Base-by-base conservation (phyloP, 371 early-diverging fungal genomes). In the Apophysomyces elegans region DNA sequence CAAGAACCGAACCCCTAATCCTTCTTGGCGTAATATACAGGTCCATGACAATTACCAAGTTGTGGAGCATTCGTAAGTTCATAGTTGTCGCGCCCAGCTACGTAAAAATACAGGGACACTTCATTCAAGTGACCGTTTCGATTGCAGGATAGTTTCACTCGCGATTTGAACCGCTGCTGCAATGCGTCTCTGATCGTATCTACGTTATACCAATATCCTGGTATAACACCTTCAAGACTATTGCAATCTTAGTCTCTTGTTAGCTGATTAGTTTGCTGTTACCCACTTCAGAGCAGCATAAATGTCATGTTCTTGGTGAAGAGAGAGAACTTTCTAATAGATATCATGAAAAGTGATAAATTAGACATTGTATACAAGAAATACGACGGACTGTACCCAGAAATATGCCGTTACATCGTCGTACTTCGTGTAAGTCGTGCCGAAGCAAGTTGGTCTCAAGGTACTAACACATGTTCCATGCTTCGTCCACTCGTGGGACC, bases 401-500 rank as follows among this genome's bases (percentile, higher is more conserved):
- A 85, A 85, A 58, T 85, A 85, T 32, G 77, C 82, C 14, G 72
- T 41, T 9, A 81, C 71, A 54, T 85, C 83, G 63, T 85, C 70
- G 57, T 80, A 76, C 21, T 50, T 50, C 1, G 21, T 26, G 60
- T 76, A 74, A 9, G 64, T 36, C 7, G 64, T 37, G 8, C 78
- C 82, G 44, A 80, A 79, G 54, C 85, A 85, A 16, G 66, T 62
- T 32, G 83, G 83, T 61, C 75, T 69, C 5, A 85, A 46, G 0
- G 83, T 85, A 43, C 78, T 76, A n/a, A 85, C 78, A 67, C 85
- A 85, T 37, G 82, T 85, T 32, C 85, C 85, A 64, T 85, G 85
- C 32, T 83, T 85, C n/a, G 71, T 71, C 85, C 85, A 85, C 69
- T 85, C 85, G 67, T 85, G 82, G 50, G 80, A 79, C 83, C 83